Evolutionary conservation across 192 early-diverging fungal species (phyloP).

Genomic region (Lobosporangium transversale): DNA sequence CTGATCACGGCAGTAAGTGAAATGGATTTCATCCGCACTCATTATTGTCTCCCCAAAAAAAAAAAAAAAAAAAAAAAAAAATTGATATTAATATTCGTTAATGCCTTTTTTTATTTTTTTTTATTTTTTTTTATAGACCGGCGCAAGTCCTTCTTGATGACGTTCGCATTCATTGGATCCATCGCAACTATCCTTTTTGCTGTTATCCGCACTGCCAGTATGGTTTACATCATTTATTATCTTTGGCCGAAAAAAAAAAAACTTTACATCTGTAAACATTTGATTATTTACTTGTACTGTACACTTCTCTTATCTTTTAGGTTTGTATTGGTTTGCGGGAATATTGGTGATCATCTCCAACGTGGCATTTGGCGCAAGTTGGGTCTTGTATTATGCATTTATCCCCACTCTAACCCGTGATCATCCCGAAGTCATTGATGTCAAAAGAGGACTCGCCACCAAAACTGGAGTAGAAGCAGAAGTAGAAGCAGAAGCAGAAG

Average conservation of each 20-base stretch:
- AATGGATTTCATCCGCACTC: not conserved
- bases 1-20: slow-evolving; percentile 56
- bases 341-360: slow-evolving; percentile 53
- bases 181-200: slow-evolving; percentile 53
- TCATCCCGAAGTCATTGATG: slow-evolving; percentile 48
- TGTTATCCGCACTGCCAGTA: slow-evolving; percentile 24
- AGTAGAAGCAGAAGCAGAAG: too few relatives aligned
- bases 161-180: slow-evolving; percentile 54
- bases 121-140: slow-evolving; percentile 33
- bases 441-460: not conserved
- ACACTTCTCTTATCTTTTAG: not conserved
- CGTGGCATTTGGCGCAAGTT: slow-evolving; percentile 57
- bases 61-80: too few relatives aligned
- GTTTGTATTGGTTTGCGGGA: slow-evolving; percentile 55
- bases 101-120: slow-evolving; percentile 2
- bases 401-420: slow-evolving; percentile 57
- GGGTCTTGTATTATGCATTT: slow-evolving; percentile 66
- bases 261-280: not conserved
- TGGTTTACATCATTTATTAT: not conserved
- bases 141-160: slow-evolving; percentile 54
- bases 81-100: too few relatives aligned
- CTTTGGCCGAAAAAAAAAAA: not conserved
- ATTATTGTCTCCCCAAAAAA: too few relatives aligned
- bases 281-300: not conserved
- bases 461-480: slow-evolving; percentile 22